Evolutionary conservation across 345 rosid genomes (phyloP).

Genomic region (Dipteronia sinensis): DNA sequence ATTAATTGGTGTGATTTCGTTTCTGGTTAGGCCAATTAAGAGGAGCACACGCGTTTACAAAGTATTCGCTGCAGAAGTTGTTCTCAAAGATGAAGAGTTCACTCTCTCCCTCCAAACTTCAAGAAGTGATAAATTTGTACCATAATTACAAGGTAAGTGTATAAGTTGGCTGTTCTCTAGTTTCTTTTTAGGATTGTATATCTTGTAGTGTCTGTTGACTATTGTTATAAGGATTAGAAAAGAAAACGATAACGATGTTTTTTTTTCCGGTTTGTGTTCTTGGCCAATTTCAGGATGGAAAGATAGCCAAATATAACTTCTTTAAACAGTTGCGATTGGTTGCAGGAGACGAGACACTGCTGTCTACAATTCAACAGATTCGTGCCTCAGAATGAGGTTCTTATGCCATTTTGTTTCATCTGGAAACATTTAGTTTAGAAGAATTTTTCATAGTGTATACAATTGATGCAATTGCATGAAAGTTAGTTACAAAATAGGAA

Average conservation of each 20-base stretch:
- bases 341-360: constrained; percentile 42
- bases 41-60: constrained; percentile 2
- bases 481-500: not conserved
- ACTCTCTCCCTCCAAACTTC: constrained; percentile 41
- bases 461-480: constrained; percentile 9
- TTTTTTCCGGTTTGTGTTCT: not conserved
- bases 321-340: constrained; percentile 31
- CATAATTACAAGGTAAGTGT: constrained; percentile 33
- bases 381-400: constrained; percentile 27
- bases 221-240: not conserved
- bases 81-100: constrained; percentile 37
- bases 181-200: not conserved
- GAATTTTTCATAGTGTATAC: not conserved
- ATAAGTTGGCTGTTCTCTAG: not conserved
- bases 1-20: not conserved
- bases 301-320: constrained; percentile 34
- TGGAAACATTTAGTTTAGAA: constrained; percentile 2
- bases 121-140: constrained; percentile 33
- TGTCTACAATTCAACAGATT: constrained; percentile 36
- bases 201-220: not conserved
- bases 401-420: constrained; percentile 15
- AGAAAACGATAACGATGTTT: not conserved
- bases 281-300: constrained; percentile 37
- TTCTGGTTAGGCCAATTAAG: constrained; percentile 27
- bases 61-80: constrained; percentile 33